Evolutionary conservation across 805 yeast species (phyloP), one percentile per base, ranked within the genome.

Genomic region (Tetrapisispora taiwanensis): DNA sequence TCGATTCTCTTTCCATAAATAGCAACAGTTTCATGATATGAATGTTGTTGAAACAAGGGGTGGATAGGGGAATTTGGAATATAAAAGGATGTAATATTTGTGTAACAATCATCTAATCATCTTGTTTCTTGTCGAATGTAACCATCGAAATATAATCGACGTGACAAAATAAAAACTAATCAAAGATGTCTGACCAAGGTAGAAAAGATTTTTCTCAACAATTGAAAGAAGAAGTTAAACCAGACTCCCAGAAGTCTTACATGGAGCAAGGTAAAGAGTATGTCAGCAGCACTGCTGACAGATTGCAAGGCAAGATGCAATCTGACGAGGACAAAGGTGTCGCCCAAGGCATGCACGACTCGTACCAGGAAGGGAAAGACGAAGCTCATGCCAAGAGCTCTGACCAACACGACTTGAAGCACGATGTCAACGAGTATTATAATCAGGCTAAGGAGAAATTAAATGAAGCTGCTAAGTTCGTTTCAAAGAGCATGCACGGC

Each of bases 161-260:
- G n/a, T n/a, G n/a, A n/a, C n/a, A n/a, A n/a, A n/a, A n/a, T n/a
- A n/a, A n/a, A n/a, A n/a, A n/a, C n/a, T n/a, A n/a, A n/a, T n/a
- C n/a, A n/a, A n/a, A n/a, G n/a, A 69, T 69, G 73, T 68, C 73
- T 46, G 73, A 68, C 68, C 60, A 73, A 49, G 85, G 83, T 58
- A 83, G 95, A 81, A 86, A 87, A 71, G 69, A 75, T 62, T 73
- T 86, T 60, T 54, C 79, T 52, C 82, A 81, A 63, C 84, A 85
- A 68, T 68, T 75, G 54, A 46, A 73, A 43, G 95, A 86, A 72
- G 58, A 74, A 36, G 48, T 81, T 36, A 82, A 75, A 52, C 95
- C 95, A 52, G 81, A 86, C 50, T 66, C 75, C 46, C 74, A 81
- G 65, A 87, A 87, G 70, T 56, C 79, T 32, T 65, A 68, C 58